phyloP scores from a whole-genome alignment of 83 land plant genomes.

The Thuja plicata region DNA sequence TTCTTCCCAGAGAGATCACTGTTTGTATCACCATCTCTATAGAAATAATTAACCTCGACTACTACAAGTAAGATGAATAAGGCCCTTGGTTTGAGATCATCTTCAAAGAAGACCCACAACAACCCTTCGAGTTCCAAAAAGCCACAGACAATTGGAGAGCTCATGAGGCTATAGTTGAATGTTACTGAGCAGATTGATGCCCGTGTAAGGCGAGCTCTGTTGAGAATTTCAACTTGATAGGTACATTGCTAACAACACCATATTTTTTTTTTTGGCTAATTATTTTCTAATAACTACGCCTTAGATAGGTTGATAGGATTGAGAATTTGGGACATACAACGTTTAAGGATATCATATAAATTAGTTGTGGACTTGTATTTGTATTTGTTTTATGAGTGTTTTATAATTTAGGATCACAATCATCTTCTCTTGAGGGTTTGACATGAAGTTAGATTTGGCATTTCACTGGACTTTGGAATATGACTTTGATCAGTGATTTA shows the following conservation, averaged over 20 bases:
- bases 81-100: conserved; percentile 71
- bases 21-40: conserved; percentile 20
- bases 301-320: neutral
- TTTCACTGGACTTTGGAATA: neutral
- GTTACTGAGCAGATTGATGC: conserved; percentile 75
- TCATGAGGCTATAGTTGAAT: conserved; percentile 76
- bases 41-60: conserved; percentile 59
- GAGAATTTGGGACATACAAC: neutral
- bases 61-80: conserved; percentile 84
- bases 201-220: conserved; percentile 70
- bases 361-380: neutral
- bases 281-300: neutral
- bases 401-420: neutral
- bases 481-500: neutral
- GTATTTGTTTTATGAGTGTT: neutral
- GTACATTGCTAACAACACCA: conserved; percentile 23
- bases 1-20: conserved; percentile 8
- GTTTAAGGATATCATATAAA: neutral
- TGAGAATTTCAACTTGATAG: conserved; percentile 83
- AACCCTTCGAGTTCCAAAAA: conserved; percentile 35
- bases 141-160: conserved; percentile 67
- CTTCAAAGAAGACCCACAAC: conserved; percentile 27
- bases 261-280: neutral
- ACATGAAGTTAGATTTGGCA: neutral
- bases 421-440: neutral